These are phyloP conservation scores for Citrullus colocynthis DNA, from an alignment of 306 rosid genomes.

Conservation along the genomic window DNA sequence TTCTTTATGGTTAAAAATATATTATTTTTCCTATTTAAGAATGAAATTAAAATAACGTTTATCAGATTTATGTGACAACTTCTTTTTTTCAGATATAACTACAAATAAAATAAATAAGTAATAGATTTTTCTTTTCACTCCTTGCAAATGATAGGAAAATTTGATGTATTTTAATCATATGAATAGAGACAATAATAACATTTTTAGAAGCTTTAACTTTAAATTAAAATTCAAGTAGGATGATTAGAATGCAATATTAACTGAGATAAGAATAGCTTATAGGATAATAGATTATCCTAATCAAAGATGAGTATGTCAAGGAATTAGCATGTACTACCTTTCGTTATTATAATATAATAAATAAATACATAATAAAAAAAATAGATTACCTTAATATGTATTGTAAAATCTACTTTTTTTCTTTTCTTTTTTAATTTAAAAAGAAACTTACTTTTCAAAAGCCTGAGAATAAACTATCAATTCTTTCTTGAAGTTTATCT, in stretches of 20 bases:
- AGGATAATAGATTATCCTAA: background rate
- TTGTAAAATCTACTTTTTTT: background rate
- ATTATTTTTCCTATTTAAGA: too few relatives aligned
- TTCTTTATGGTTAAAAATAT: too few relatives aligned
- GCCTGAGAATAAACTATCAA: background rate
- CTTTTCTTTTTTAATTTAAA: background rate
- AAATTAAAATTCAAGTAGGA: background rate
- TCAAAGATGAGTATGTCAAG: too few relatives aligned
- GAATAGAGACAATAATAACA: background rate
- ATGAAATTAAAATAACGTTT: too few relatives aligned
- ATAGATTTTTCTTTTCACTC: too few relatives aligned
- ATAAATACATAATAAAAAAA: too few relatives aligned
- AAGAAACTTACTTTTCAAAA: background rate
- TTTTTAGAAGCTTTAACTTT: background rate
- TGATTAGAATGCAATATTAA: background rate
- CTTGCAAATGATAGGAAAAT: background rate
- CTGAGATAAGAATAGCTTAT: background rate
- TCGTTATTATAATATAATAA: too few relatives aligned
- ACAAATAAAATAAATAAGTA: too few relatives aligned
- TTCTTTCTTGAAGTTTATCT: background rate
- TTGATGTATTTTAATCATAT: background rate
- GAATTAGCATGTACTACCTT: too few relatives aligned
- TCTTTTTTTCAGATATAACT: too few relatives aligned
- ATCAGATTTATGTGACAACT: too few relatives aligned
- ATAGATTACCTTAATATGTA: background rate